Conservation (phyloP, 768 basidiomycete species). For the Basidioascus undulatus region DNA sequence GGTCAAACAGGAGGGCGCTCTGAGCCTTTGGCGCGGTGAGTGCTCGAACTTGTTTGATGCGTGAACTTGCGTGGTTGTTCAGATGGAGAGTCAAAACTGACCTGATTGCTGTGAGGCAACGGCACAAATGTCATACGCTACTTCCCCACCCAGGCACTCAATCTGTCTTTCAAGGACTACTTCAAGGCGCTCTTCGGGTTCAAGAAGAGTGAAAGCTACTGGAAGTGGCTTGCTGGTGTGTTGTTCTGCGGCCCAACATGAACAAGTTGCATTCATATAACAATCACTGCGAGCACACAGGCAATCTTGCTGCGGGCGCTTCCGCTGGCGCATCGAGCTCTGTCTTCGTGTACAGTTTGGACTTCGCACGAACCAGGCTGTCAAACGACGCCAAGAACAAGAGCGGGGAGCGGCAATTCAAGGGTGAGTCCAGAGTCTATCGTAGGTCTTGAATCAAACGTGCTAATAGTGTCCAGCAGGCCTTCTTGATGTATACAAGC, state of each 20-base stretch:
- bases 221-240: conserved; percentile 96
- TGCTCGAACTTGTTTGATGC: too few relatives aligned
- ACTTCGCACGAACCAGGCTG: conserved; percentile 97
- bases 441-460: too few relatives aligned
- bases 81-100: too few relatives aligned
- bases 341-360: conserved; percentile 98
- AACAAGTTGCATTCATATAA: background rate
- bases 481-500: conserved; percentile 53
- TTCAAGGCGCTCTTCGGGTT: conserved; percentile 61
- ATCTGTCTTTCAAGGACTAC: conserved; percentile 91
- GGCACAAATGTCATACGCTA: conserved; percentile 99
- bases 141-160: conserved; percentile 99
- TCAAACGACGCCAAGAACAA: conserved; percentile 86
- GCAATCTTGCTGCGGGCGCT: conserved; percentile 91
- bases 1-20: conserved; percentile 79
- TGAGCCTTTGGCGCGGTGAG: conserved; percentile 92
- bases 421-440: too few relatives aligned
- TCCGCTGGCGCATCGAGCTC: conserved; percentile 95
- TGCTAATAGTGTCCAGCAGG: too few relatives aligned
- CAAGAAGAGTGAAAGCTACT: conserved; percentile 94
- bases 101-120: too few relatives aligned
- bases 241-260: too few relatives aligned
- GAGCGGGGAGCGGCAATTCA: conserved; percentile 82
- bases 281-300: too few relatives aligned
- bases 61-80: too few relatives aligned